Conservation (phyloP, 495 filamentous ascomycete genomes). For the Hypoxylon lienhwacheense region DNA sequence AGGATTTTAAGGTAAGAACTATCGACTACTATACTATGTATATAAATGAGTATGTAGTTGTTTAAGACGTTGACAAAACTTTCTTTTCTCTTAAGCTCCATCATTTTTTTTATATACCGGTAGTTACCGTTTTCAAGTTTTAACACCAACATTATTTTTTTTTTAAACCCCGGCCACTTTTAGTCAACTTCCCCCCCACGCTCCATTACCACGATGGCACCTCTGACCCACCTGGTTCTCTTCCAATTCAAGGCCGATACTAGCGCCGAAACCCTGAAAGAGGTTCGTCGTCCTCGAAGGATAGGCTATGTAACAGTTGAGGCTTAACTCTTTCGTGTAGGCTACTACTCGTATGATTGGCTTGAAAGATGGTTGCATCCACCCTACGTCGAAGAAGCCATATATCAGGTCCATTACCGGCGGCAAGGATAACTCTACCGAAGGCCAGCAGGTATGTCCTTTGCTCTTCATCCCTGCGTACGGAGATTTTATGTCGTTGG, state of each 20-base stretch:
- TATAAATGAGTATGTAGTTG: too few species aligned
- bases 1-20: too few species aligned
- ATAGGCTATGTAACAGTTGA: neutral
- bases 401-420: slow-evolving; percentile 64
- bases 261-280: slow-evolving; percentile 45
- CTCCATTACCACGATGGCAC: too few species aligned
- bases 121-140: too few species aligned
- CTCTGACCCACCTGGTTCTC: slow-evolving; percentile 65
- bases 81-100: too few species aligned
- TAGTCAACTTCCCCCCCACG: too few species aligned
- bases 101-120: too few species aligned
- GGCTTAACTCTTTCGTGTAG: slow-evolving; percentile 20
- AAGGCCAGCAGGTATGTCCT: slow-evolving; percentile 63
- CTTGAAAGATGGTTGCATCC: slow-evolving; percentile 50
- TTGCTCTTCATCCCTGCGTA: too few species aligned
- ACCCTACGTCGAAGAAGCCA: slow-evolving; percentile 50
- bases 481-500: neutral
- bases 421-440: slow-evolving; percentile 64
- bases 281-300: slow-evolving; percentile 45
- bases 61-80: too few species aligned
- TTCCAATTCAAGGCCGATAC: slow-evolving; percentile 60
- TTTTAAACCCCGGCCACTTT: too few species aligned
- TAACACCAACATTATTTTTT: too few species aligned
- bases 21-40: too few species aligned
- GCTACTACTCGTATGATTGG: slow-evolving; percentile 35